Percentiles rank a stretch among this genome's conserved stretches.
Evolutionary conservation across 1,139 yeast species (phyloP).

Genomic region (Arxiozyma bovina): DNA sequence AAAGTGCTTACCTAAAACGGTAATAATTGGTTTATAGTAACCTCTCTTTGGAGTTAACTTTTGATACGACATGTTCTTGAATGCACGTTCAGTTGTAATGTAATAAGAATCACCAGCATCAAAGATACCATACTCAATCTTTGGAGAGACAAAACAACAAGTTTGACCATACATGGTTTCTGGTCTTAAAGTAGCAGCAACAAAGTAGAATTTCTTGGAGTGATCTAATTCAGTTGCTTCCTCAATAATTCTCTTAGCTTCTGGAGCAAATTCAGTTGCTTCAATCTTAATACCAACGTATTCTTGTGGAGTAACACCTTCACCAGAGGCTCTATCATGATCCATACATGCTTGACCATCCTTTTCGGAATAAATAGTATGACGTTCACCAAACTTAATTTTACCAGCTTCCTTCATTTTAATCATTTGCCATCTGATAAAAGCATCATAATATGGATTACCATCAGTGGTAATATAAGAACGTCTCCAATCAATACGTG

Average conservation of each 20-base stretch:
- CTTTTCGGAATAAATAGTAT: constrained; percentile 92
- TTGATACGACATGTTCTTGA: constrained; percentile 95
- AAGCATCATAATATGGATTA: constrained; percentile 91
- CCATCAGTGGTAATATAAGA: constrained; percentile 91
- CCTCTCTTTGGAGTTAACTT: constrained; percentile 88
- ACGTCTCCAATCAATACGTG: constrained; percentile 98
- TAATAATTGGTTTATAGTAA: constrained; percentile 49
- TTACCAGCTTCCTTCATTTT: constrained; percentile 77
- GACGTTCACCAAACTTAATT: constrained; percentile 96
- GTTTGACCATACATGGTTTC: constrained; percentile 99
- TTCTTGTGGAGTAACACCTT: constrained; percentile 95
- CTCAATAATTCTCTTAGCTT: constrained; percentile 29
- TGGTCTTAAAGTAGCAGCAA: constrained; percentile 97
- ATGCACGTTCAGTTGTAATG: constrained; percentile 93
- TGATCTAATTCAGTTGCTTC: constrained; percentile 48
- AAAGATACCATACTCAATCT: constrained; percentile 83
- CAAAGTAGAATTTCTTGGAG: constrained; percentile 63
- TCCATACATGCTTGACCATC: constrained; percentile 99
- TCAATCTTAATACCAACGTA: constrained; percentile 86
- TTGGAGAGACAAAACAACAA: constrained; percentile 95
- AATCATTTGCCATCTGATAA: constrained; percentile 94
- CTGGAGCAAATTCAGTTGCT: constrained; percentile 42
- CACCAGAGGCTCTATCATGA: constrained; percentile 96
- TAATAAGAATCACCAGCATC: constrained; percentile 78
- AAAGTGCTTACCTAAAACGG: constrained; percentile 60